A percentile compares a stretch with the other conserved stretches of the same genome.
These are phyloP conservation scores for Aspergillus heteromorphus DNA, from an alignment of 495 filamentous ascomycete genomes.

Conservation along the genomic window DNA sequence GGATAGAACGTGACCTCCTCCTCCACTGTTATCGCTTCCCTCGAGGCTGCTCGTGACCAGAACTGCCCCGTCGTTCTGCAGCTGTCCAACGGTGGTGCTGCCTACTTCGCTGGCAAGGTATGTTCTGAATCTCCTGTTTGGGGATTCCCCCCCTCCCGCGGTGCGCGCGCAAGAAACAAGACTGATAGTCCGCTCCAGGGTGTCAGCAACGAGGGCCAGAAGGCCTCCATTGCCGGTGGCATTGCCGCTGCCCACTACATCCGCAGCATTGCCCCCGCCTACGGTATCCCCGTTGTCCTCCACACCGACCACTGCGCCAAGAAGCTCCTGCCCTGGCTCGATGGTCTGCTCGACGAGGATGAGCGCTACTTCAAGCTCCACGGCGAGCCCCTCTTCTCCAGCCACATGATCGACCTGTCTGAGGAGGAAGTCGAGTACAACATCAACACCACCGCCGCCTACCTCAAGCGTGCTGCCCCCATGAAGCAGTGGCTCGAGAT, in stretches of 20 bases:
- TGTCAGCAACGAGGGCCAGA: slow-evolving; percentile 77
- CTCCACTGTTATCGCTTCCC: slow-evolving; percentile 77
- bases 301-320: slow-evolving; percentile 93
- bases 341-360: slow-evolving; percentile 89
- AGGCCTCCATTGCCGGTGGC: slow-evolving; percentile 80
- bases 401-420: slow-evolving; percentile 95
- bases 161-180: not conserved
- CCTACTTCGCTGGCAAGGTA: slow-evolving; percentile 90
- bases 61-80: slow-evolving; percentile 88
- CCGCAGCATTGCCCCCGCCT: slow-evolving; percentile 77
- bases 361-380: slow-evolving; percentile 90
- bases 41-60: slow-evolving; percentile 88
- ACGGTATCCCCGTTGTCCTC: slow-evolving; percentile 86
- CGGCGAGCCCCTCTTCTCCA: slow-evolving; percentile 88
- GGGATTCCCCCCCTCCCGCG: not conserved
- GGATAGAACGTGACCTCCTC: slow-evolving; percentile 79
- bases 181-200: slow-evolving; percentile 40
- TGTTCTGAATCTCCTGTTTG: slow-evolving; percentile 5
- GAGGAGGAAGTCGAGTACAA: slow-evolving; percentile 88
- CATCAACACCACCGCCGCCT: slow-evolving; percentile 82
- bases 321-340: slow-evolving; percentile 93
- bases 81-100: slow-evolving; percentile 87
- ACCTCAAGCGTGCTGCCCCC: slow-evolving; percentile 83
- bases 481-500: slow-evolving; percentile 99
- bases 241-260: slow-evolving; percentile 92